These are phyloP conservation scores for Leishmania major DNA, from an alignment of 208 protist genomes.

Conservation along the genomic window DNA sequence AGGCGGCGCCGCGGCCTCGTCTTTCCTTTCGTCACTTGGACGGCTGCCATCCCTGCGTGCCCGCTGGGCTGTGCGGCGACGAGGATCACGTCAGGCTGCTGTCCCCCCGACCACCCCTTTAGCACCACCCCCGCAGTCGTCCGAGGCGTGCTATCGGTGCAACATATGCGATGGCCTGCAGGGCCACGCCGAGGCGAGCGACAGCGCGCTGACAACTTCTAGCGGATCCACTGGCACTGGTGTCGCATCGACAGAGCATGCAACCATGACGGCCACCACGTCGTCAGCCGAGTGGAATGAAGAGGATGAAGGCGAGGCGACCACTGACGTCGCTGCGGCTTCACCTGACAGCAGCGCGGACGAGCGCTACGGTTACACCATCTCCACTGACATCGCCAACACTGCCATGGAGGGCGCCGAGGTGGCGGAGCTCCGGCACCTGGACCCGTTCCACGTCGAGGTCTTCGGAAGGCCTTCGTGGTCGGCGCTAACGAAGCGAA, in stretches of 20 bases:
- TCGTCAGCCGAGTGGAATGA: conserved; percentile 24
- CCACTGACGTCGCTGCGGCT: conserved; percentile 2
- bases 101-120: not conserved
- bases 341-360: conserved; percentile 12
- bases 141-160: conserved; percentile 58
- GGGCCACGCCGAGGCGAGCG: not conserved
- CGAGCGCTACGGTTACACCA: conserved; percentile 24
- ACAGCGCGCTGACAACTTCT: not conserved
- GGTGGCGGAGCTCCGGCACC: conserved; percentile 58
- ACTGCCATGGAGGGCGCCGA: conserved; percentile 62
- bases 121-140: conserved; percentile 5
- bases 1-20: not conserved
- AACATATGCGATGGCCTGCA: conserved; percentile 63
- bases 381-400: conserved; percentile 64
- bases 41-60: conserved; percentile 23
- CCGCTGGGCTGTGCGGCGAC: conserved; percentile 29
- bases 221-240: not conserved
- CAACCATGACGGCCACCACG: not conserved
- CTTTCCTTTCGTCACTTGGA: conserved; percentile 26
- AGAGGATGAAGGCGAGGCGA: conserved; percentile 30
- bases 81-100: conserved; percentile 1
- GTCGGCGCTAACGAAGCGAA: conserved; percentile 21
- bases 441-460: conserved; percentile 65
- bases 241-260: not conserved
- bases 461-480: conserved; percentile 44